These are phyloP conservation scores for Letharia columbiana DNA, from an alignment of 495 filamentous ascomycete species.

Conservation along the genomic window DNA sequence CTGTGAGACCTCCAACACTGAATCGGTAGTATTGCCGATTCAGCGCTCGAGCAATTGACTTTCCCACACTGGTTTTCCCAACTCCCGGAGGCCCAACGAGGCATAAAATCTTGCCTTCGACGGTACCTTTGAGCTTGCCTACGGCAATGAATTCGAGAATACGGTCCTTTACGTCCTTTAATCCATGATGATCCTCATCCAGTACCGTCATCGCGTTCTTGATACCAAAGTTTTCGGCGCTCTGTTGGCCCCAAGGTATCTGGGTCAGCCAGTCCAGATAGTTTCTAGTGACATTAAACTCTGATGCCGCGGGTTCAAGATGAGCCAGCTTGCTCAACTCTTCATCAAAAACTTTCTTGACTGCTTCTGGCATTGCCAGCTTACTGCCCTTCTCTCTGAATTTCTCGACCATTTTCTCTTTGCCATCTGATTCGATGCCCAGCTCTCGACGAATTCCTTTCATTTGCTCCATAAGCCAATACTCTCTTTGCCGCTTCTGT, in stretches of 20 bases:
- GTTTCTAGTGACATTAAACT: constrained; percentile 98
- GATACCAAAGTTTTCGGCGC: constrained; percentile 93
- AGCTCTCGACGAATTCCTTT: constrained; percentile 96
- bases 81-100: constrained; percentile 95
- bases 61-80: constrained; percentile 97
- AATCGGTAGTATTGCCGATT: constrained; percentile 97
- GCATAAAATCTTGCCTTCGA: constrained; percentile 98
- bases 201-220: constrained; percentile 80
- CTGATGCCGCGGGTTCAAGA: constrained; percentile 87
- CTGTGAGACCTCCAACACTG: constrained; percentile 91
- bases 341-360: constrained; percentile 96
- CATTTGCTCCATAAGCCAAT: constrained; percentile 99
- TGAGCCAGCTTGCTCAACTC: constrained; percentile 95
- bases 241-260: constrained; percentile 94
- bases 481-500: constrained; percentile 94
- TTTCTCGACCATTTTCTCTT: constrained; percentile 93
- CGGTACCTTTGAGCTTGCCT: constrained; percentile 90
- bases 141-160: constrained; percentile 99
- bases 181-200: constrained; percentile 93
- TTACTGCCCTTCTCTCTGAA: constrained; percentile 94
- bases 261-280: constrained; percentile 98
- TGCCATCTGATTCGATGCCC: constrained; percentile 93
- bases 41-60: constrained; percentile 89
- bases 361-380: constrained; percentile 90
- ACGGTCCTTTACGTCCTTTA: constrained; percentile 98